Evolutionary conservation across 148 eudicot species (phyloP).

Genomic region (Dianthus caryophyllus): DNA sequence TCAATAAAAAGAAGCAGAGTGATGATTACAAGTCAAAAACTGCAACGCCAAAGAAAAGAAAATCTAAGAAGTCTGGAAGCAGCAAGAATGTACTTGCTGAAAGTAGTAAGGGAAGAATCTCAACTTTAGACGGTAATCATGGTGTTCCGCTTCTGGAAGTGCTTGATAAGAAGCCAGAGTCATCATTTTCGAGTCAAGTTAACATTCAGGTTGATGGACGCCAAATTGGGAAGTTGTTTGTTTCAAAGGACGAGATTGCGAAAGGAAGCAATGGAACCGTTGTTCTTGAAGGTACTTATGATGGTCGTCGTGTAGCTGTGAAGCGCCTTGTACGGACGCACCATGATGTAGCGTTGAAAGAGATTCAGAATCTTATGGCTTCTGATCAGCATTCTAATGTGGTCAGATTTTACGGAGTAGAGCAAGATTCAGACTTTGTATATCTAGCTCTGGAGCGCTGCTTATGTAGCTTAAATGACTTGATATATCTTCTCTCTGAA

Average conservation of each 20-base stretch:
- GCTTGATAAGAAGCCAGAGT: slow-evolving; percentile 25
- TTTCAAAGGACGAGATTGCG: slow-evolving; percentile 69
- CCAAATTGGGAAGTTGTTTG: slow-evolving; percentile 58
- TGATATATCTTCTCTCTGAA: slow-evolving; percentile 42
- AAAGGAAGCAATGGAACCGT: slow-evolving; percentile 96
- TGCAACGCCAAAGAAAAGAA: slow-evolving; percentile 53
- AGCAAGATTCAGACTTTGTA: slow-evolving; percentile 78
- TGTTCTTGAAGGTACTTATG: slow-evolving; percentile 87
- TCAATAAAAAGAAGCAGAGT: slow-evolving; percentile 21
- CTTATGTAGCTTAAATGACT: slow-evolving; percentile 66
- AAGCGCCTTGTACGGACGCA: slow-evolving; percentile 89
- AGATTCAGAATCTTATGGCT: slow-evolving; percentile 89
- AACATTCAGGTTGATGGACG: slow-evolving; percentile 40
- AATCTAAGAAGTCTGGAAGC: slow-evolving; percentile 51
- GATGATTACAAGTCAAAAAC: slow-evolving; percentile 35
- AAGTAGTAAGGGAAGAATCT: slow-evolving; percentile 20
- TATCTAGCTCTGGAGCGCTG: slow-evolving; percentile 87
- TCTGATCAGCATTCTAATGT: slow-evolving; percentile 88
- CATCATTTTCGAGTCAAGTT: slow-evolving; percentile 26
- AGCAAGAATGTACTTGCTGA: slow-evolving; percentile 24
- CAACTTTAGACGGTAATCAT: slow-evolving; percentile 19
- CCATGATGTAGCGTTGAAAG: slow-evolving; percentile 84
- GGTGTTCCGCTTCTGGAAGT: slow-evolving; percentile 10
- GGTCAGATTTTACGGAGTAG: slow-evolving; percentile 92
- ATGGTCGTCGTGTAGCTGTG: slow-evolving; percentile 91